Conservation (phyloP, 192 early-diverging fungal species). For the Gamsiella multidivaricata region DNA sequence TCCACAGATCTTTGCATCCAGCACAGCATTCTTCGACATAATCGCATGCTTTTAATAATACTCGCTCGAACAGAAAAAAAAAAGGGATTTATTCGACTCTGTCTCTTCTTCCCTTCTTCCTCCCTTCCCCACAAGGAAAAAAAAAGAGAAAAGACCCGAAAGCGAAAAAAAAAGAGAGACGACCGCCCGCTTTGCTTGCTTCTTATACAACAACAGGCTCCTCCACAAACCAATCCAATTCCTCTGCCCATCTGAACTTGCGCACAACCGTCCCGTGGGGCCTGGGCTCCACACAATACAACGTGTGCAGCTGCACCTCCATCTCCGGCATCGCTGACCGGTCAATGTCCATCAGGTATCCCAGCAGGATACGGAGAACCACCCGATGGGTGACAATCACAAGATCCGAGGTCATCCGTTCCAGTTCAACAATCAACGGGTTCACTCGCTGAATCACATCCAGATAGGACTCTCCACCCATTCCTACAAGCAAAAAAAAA, state of each 20-base stretch:
- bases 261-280: constrained; percentile 78
- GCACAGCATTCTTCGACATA: no score
- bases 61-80: no score
- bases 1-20: no score
- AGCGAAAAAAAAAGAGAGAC: no score
- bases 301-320: constrained; percentile 81
- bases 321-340: constrained; percentile 83
- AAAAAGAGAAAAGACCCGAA: no score
- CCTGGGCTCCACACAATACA: constrained; percentile 85
- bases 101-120: no score
- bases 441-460: constrained; percentile 95
- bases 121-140: no score
- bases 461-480: constrained; percentile 93
- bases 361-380: constrained; percentile 87
- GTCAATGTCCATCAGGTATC: constrained; percentile 90
- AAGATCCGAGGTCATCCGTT: constrained; percentile 88
- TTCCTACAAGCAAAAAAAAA: constrained; percentile 59
- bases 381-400: constrained; percentile 95
- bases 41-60: no score
- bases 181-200: neutral
- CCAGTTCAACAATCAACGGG: constrained; percentile 95
- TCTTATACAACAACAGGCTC: constrained; percentile 2
- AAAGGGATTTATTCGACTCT: no score
- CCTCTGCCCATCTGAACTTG: constrained; percentile 38
- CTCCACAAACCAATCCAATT: constrained; percentile 48